Evolutionary conservation across 805 yeast genomes (phyloP).

Genomic region (Lipomyces kockii): DNA sequence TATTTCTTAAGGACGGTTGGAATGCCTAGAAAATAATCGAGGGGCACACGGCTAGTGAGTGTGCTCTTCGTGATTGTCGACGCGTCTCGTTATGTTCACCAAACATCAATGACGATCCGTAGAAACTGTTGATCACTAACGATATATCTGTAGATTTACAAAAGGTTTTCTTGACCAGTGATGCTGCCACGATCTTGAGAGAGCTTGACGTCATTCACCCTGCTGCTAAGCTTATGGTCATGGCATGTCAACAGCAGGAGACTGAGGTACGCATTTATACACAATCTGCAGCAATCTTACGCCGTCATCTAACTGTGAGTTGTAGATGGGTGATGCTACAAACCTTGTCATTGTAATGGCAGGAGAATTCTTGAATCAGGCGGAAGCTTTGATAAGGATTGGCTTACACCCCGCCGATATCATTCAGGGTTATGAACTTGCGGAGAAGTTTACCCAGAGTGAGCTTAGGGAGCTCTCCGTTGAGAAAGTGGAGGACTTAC

Average conservation of each 20-base stretch:
- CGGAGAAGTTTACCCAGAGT: constrained; percentile 72
- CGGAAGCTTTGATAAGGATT: constrained; percentile 79
- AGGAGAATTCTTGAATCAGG: constrained; percentile 85
- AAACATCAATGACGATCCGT: background rate
- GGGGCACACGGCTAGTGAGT: background rate
- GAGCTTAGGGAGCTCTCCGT: constrained; percentile 52
- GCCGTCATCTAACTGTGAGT: background rate
- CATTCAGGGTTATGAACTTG: constrained; percentile 88
- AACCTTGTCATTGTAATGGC: constrained; percentile 90
- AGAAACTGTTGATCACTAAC: background rate
- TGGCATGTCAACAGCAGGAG: constrained; percentile 98
- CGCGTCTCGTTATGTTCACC: background rate
- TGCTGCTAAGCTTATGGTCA: constrained; percentile 90
- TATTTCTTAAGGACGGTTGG: background rate
- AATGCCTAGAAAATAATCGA: background rate
- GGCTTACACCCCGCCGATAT: constrained; percentile 93
- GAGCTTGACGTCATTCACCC: constrained; percentile 96
- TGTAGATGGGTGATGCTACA: constrained; percentile 87
- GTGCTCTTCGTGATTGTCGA: background rate
- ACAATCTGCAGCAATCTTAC: background rate
- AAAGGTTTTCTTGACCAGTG: constrained; percentile 87
- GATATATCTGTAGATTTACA: constrained; percentile 54
- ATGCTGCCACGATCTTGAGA: constrained; percentile 95
- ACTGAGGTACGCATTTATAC: constrained; percentile 53
- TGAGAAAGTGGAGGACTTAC: constrained; percentile 63